Evolutionary conservation across 768 basidiomycete species (phyloP).

Genomic region (Erythrobasidium yunnanense): DNA sequence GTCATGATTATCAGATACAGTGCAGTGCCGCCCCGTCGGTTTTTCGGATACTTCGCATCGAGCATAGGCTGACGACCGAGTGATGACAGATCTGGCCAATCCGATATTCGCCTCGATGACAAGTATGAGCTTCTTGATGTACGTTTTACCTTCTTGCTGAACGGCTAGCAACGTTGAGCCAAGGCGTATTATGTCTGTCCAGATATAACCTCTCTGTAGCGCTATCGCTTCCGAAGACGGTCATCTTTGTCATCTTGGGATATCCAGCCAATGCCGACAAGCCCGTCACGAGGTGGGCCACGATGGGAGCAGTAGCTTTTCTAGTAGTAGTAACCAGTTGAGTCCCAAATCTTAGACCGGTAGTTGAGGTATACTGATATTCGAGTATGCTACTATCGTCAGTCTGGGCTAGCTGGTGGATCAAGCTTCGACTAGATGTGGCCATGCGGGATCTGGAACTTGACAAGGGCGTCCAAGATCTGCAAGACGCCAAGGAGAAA

Average conservation of each 20-base stretch:
- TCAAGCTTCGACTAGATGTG: not conserved
- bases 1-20: conserved; percentile 24
- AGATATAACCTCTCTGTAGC: conserved; percentile 17
- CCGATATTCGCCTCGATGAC: conserved; percentile 12
- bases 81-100: conserved; percentile 19
- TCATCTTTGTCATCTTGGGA: conserved; percentile 16
- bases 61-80: not conserved
- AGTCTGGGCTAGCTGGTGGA: not conserved
- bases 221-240: conserved; percentile 17
- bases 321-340: conserved; percentile 11
- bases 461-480: too few species aligned
- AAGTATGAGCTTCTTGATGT: not conserved
- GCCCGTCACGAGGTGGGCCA: not conserved
- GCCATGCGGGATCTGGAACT: not conserved
- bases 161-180: not conserved
- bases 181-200: not conserved
- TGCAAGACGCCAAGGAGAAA: not conserved
- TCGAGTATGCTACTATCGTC: not conserved
- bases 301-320: not conserved
- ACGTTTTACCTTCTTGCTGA: too few species aligned
- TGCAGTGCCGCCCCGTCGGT: conserved; percentile 17
- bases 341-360: too few species aligned
- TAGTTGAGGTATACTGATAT: too few species aligned
- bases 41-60: not conserved
- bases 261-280: conserved; percentile 5